phyloP scores from a whole-genome alignment of 768 basidiomycete genomes.

The Pulveroboletus ravenelii region DNA sequence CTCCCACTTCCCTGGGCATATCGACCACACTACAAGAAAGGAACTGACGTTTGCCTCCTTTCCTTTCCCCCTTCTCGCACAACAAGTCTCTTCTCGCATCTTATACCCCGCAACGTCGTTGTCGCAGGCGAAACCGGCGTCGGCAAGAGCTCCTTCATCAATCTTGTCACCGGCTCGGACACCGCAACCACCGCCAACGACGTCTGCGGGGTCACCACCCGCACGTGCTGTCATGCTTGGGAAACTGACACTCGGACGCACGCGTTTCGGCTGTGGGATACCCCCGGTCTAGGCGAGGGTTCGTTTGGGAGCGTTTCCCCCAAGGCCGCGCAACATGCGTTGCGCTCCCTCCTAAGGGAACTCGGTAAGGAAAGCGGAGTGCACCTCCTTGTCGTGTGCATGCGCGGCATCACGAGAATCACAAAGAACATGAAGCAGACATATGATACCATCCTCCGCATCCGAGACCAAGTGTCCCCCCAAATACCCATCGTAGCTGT shows the following conservation, averaged over 20 bases:
- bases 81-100: constrained; percentile 1
- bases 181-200: constrained; percentile 20
- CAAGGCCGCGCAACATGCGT: constrained; percentile 16
- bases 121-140: constrained; percentile 24
- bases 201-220: constrained; percentile 20
- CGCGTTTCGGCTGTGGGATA: constrained; percentile 22
- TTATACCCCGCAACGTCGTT: constrained; percentile 19
- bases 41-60: background rate
- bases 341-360: constrained; percentile 16
- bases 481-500: constrained; percentile 23
- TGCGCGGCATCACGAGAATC: constrained; percentile 17
- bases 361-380: constrained; percentile 22
- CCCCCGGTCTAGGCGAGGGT: constrained; percentile 21
- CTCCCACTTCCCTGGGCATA: background rate
- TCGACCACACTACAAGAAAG: background rate
- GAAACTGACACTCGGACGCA: constrained; percentile 16
- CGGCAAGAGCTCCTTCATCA: constrained; percentile 26
- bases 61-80: background rate
- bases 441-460: constrained; percentile 12
- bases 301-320: constrained; percentile 22
- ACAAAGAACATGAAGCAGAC: constrained; percentile 22
- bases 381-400: constrained; percentile 24
- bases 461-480: constrained; percentile 19
- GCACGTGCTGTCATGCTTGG: constrained; percentile 11
- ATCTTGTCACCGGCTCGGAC: constrained; percentile 15